Percentiles rank a stretch among this genome's conserved stretches.
phyloP scores from a whole-genome alignment of 176 grass and related monocot species.

The Echinochloa phyllopogon region DNA sequence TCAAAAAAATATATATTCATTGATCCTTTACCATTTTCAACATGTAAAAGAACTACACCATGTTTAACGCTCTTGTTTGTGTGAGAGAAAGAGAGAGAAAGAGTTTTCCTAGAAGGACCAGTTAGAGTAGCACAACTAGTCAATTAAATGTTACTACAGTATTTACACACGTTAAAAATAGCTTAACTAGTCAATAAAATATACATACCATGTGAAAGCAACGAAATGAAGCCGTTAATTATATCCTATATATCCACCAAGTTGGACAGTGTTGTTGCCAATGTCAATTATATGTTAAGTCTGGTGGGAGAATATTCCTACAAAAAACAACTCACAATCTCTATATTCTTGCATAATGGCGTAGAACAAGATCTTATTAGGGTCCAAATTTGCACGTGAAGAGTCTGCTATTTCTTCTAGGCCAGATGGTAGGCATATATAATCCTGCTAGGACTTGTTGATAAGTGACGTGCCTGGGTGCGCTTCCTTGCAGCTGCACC shows the following conservation, averaged over 20 bases:
- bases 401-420: not conserved
- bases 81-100: not conserved
- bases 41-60: not conserved
- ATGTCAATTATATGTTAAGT: no score
- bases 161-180: not conserved
- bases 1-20: no score
- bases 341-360: not conserved
- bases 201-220: no score
- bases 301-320: no score
- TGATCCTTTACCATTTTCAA: not conserved
- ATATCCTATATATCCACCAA: no score
- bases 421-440: not conserved
- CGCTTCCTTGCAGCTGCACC: not conserved
- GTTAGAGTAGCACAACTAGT: not conserved
- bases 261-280: no score
- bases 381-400: not conserved
- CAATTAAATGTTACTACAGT: not conserved
- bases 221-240: no score
- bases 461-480: not conserved
- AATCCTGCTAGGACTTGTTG: not conserved
- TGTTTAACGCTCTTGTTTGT: not conserved
- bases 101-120: no score
- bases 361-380: not conserved
- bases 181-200: not conserved
- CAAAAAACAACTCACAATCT: not conserved